phyloP scores from a whole-genome alignment of 2,329 filamentous ascomycete genomes.

The Botrytis paeoniae region DNA sequence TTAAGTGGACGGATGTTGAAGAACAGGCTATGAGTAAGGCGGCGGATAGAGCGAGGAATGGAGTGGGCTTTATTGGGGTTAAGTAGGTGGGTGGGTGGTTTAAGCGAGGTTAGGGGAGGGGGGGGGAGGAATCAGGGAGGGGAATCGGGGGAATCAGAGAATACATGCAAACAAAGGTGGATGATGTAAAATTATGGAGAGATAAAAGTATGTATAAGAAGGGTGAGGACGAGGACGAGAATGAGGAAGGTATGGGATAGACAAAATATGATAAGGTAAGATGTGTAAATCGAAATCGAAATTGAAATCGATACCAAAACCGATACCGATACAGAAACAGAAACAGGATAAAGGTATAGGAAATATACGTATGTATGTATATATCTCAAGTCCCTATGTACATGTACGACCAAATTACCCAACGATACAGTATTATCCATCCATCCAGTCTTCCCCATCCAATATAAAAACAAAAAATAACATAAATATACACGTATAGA shows the following conservation, averaged over 20 bases:
- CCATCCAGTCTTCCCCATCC: too few species aligned
- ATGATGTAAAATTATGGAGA: neutral
- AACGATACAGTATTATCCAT: neutral
- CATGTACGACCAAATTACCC: neutral
- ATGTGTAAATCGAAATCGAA: neutral
- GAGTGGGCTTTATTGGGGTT: constrained; percentile 62
- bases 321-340: neutral
- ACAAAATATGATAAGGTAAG: too few species aligned
- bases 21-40: constrained; percentile 60
- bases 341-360: neutral
- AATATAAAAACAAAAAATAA: too few species aligned
- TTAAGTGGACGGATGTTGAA: constrained; percentile 66
- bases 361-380: neutral
- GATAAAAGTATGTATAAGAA: neutral
- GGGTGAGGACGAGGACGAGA: neutral
- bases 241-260: neutral
- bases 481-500: too few species aligned
- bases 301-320: neutral
- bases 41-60: constrained; percentile 55
- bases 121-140: neutral
- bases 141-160: too few species aligned
- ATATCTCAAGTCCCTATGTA: neutral
- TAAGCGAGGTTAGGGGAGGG: neutral
- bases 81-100: constrained; percentile 45
- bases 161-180: neutral